Evolutionary conservation across 129 eudicot species (phyloP).

Genomic region (Flaveria bidentis): DNA sequence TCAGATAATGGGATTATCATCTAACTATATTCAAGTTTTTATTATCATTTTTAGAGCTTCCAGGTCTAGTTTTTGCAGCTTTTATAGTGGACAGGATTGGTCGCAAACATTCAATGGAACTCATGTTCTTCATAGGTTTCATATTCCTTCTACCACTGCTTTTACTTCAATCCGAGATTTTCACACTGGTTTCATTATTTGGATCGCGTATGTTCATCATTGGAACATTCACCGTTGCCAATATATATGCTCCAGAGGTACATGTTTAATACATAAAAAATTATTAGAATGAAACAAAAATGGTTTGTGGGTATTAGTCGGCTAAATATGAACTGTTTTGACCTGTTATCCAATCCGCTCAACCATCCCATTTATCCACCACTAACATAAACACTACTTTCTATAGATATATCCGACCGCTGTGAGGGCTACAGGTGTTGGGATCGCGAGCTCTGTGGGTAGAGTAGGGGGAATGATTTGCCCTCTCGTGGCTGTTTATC

Average conservation of each 20-base stretch:
- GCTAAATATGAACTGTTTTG: background rate
- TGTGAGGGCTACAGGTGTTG: slow-evolving; percentile 70
- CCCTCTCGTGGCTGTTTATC: slow-evolving; percentile 62
- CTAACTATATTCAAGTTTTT: background rate
- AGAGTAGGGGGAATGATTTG: slow-evolving; percentile 67
- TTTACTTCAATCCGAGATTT: slow-evolving; percentile 34
- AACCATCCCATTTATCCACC: background rate
- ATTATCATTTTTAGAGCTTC: slow-evolving; percentile 48
- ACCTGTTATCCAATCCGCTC: background rate
- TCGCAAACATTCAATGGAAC: slow-evolving; percentile 63
- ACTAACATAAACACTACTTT: background rate
- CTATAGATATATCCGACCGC: slow-evolving; percentile 70
- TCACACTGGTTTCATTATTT: slow-evolving; percentile 49
- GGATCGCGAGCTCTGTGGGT: slow-evolving; percentile 63
- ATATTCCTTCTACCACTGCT: slow-evolving; percentile 61
- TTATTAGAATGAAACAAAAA: background rate
- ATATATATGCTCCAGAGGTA: slow-evolving; percentile 80
- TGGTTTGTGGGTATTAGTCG: background rate
- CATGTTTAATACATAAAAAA: background rate
- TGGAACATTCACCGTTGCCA: slow-evolving; percentile 53
- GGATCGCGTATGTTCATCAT: slow-evolving; percentile 77
- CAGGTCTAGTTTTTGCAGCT: slow-evolving; percentile 57
- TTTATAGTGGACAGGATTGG: slow-evolving; percentile 60
- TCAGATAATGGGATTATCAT: slow-evolving; percentile 8
- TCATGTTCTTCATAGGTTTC: slow-evolving; percentile 51